Percentiles rank a stretch among this genome's conserved stretches.
phyloP scores from a whole-genome alignment of 2,329 filamentous ascomycete genomes.

The Fusarium sp. region DNA sequence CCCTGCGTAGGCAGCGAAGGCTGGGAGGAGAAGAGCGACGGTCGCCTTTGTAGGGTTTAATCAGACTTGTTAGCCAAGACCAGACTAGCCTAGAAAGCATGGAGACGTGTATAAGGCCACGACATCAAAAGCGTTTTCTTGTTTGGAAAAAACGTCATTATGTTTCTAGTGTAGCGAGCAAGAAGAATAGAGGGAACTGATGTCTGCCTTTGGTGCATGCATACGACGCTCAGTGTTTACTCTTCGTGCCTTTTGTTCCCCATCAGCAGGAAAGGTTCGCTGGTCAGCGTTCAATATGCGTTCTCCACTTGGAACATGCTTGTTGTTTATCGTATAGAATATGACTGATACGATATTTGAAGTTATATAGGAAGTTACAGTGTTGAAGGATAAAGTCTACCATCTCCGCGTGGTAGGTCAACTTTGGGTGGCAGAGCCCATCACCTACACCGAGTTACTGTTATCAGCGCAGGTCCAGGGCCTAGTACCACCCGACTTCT shows the following conservation, averaged over 20 bases:
- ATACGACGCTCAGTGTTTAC: not conserved
- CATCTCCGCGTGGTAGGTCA: not conserved
- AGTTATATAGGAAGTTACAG: not conserved
- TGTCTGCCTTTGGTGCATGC: not conserved
- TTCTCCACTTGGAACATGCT: not conserved
- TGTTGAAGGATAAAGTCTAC: not conserved
- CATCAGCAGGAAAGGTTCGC: not conserved
- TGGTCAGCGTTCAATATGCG: not conserved
- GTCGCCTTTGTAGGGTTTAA: conserved; percentile 3
- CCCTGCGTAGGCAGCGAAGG: conserved; percentile 52
- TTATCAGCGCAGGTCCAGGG: conserved; percentile 56
- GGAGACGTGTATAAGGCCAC: too few species aligned
- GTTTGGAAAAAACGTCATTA: not conserved
- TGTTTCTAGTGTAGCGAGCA: not conserved
- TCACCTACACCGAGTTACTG: conserved; percentile 43
- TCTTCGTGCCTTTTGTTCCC: not conserved
- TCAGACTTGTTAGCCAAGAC: not conserved
- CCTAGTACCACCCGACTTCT: conserved; percentile 46
- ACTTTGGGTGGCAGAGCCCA: not conserved
- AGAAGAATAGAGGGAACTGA: not conserved
- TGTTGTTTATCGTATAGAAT: not conserved
- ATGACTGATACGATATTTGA: not conserved
- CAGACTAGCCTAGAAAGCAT: not conserved
- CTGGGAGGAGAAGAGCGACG: conserved; percentile 36
- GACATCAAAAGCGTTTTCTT: not conserved